phyloP scores from a whole-genome alignment of 495 filamentous ascomycete species.

The Achaetomiella virescens region DNA sequence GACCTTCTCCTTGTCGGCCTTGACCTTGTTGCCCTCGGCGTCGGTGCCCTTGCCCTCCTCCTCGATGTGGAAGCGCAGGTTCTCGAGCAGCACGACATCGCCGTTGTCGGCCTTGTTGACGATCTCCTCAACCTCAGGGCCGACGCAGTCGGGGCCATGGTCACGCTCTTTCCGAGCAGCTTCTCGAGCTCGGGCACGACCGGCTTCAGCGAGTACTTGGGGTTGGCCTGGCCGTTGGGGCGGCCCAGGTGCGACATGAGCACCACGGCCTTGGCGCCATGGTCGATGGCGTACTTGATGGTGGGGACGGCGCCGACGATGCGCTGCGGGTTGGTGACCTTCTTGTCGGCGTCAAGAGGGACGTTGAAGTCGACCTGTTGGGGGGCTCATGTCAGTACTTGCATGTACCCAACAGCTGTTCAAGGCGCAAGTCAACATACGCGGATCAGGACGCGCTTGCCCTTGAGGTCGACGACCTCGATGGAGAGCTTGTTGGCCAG shows the following conservation, averaged over 20 bases:
- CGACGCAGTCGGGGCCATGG: constrained; percentile 89
- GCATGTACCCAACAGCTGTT: background rate
- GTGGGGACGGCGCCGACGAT: constrained; percentile 96
- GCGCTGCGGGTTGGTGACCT: constrained; percentile 97
- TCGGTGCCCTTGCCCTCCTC: constrained; percentile 95
- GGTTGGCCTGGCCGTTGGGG: constrained; percentile 79
- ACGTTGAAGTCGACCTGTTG: constrained; percentile 98
- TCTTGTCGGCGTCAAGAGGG: constrained; percentile 80
- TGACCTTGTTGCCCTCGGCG: constrained; percentile 89
- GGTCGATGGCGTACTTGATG: constrained; percentile 93
- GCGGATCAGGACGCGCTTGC: constrained; percentile 93
- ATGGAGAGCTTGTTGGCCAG: constrained; percentile 97
- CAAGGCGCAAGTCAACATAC: constrained; percentile 47
- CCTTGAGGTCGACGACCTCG: constrained; percentile 92
- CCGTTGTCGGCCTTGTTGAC: constrained; percentile 80
- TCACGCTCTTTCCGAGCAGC: constrained; percentile 73
- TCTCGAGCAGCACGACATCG: constrained; percentile 87
- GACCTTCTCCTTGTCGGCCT: constrained; percentile 89
- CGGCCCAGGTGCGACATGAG: constrained; percentile 99
- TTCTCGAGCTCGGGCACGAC: constrained; percentile 89
- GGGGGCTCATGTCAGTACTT: constrained; percentile 14
- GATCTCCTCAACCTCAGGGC: constrained; percentile 77
- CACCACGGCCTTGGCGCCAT: constrained; percentile 90
- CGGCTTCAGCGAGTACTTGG: constrained; percentile 92
- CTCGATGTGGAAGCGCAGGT: constrained; percentile 94